These are phyloP conservation scores for Chrysoporthe deuterocubensis DNA, from an alignment of 2,329 filamentous ascomycete species.

Conservation along the genomic window DNA sequence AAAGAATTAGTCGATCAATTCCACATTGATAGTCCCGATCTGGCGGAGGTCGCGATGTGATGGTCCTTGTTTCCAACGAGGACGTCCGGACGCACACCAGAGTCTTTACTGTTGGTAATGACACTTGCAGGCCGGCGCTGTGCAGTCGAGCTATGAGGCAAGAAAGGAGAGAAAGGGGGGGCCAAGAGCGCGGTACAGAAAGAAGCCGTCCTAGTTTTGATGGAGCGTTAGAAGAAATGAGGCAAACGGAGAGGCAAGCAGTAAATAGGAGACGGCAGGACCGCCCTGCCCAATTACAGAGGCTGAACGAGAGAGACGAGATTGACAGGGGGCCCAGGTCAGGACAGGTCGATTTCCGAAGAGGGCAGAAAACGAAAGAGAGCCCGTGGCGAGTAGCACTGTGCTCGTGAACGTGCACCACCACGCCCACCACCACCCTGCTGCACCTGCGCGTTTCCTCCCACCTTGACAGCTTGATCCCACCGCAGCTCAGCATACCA, in stretches of 20 bases:
- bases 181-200: constrained; percentile 4
- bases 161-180: constrained; percentile 6
- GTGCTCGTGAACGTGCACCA: background rate
- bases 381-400: background rate
- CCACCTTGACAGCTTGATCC: no score
- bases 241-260: constrained; percentile 26
- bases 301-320: background rate
- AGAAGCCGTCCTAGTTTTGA: constrained; percentile 13
- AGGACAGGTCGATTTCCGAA: constrained; percentile 8
- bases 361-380: constrained; percentile 2
- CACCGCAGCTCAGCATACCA: no score
- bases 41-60: constrained; percentile 12
- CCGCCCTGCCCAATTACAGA: constrained; percentile 9
- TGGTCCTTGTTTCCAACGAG: constrained; percentile 12
- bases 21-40: constrained; percentile 23
- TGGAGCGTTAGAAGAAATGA: constrained; percentile 10
- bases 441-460: constrained; percentile 5
- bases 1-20: constrained; percentile 23
- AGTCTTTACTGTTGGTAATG: background rate
- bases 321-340: constrained; percentile 16
- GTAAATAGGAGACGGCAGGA: constrained; percentile 27
- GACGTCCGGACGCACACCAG: constrained; percentile 5
- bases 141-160: constrained; percentile 11
- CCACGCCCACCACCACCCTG: no score
- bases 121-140: constrained; percentile 17